A percentile compares a stretch with the other conserved stretches of the same genome.
phyloP scores from a whole-genome alignment of 2,329 filamentous ascomycete genomes.

The Cercospora zeina region DNA sequence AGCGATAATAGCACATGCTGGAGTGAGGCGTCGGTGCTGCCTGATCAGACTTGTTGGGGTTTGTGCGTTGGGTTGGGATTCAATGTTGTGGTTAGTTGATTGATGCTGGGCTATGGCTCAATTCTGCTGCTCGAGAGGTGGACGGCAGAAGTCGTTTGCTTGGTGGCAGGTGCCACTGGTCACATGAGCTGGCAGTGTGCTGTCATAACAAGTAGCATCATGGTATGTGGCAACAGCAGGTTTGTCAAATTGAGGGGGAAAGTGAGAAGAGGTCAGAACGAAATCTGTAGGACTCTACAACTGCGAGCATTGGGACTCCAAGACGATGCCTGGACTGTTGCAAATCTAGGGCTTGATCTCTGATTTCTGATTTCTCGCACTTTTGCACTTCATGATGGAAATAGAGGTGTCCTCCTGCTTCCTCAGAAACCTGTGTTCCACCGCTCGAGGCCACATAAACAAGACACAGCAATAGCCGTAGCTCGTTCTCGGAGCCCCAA shows the following conservation, averaged over 20 bases:
- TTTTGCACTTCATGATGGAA: too few species aligned
- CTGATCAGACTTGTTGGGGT: not conserved
- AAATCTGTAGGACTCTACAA: not conserved
- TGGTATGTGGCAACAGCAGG: not conserved
- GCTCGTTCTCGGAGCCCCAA: too few species aligned
- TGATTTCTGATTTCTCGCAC: too few species aligned
- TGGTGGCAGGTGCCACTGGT: conserved; percentile 6
- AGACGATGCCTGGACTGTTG: not conserved
- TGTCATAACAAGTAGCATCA: not conserved
- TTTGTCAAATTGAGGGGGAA: not conserved
- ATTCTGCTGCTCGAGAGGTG: not conserved
- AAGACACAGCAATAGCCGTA: too few species aligned
- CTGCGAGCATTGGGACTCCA: not conserved
- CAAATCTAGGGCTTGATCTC: not conserved
- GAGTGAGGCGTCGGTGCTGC: not conserved
- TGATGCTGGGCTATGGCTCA: not conserved
- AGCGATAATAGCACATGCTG: conserved; percentile 21
- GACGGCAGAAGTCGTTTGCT: not conserved
- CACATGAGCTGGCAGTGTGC: conserved; percentile 8
- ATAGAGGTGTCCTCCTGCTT: too few species aligned
- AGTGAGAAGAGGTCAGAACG: not conserved
- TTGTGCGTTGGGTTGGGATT: conserved; percentile 11
- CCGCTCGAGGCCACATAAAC: too few species aligned
- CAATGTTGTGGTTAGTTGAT: conserved; percentile 1
- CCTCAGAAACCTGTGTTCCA: too few species aligned